Percentiles rank a stretch among this genome's conserved stretches.
Conservation (phyloP, 2,329 filamentous ascomycete genomes). For the Trichoderma oligosporum region DNA sequence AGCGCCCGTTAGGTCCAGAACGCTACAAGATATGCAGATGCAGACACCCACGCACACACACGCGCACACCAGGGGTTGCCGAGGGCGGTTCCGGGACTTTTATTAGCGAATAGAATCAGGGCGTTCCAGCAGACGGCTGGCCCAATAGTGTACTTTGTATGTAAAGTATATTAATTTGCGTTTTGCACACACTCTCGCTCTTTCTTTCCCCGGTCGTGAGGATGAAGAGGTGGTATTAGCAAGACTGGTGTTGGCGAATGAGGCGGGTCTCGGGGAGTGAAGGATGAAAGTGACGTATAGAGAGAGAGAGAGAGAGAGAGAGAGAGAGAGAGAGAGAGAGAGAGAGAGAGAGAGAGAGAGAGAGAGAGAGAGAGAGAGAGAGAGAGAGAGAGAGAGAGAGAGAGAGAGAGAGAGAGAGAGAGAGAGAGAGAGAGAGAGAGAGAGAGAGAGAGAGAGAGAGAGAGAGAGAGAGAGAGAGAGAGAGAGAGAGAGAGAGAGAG, state of each 20-base stretch:
- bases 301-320: background rate
- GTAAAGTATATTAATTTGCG: too few relatives aligned
- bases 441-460: background rate
- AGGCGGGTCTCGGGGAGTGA: slow-evolving; percentile 4
- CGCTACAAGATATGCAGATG: slow-evolving; percentile 16
- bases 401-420: background rate
- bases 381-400: background rate
- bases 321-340: too few relatives aligned
- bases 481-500: background rate
- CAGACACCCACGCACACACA: slow-evolving; percentile 20
- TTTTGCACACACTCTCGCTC: background rate
- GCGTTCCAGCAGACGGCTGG: slow-evolving; percentile 18
- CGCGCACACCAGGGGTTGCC: slow-evolving; percentile 21
- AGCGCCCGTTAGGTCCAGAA: slow-evolving; percentile 22
- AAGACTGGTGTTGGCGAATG: slow-evolving; percentile 9
- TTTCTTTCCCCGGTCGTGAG: background rate
- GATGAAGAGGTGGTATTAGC: too few relatives aligned
- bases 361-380: too few relatives aligned
- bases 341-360: too few relatives aligned
- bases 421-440: background rate
- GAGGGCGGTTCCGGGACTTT: slow-evolving; percentile 21
- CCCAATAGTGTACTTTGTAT: background rate
- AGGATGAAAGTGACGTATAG: background rate
- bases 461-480: background rate
- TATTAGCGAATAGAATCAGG: slow-evolving; percentile 16